Base-by-base conservation (phyloP, 352 stramenopile genomes). In the Phytophthora pini region DNA sequence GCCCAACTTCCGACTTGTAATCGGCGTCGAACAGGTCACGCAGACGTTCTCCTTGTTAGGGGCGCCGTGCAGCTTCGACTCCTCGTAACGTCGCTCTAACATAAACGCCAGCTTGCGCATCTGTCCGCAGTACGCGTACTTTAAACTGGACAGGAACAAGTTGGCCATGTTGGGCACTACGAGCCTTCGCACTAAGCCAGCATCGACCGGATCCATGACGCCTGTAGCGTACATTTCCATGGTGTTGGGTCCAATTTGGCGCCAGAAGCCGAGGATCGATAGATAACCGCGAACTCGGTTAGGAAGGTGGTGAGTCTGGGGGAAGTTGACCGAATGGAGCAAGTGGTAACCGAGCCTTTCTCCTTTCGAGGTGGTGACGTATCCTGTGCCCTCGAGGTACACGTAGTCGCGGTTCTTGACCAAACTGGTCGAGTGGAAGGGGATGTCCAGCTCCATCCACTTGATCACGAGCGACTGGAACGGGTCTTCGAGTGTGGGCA, bases 381-480 rank as follows among this genome's bases (percentile, higher is more conserved):
- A 50, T 68, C 0, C 65, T 29, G 59, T 70, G 5, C 47, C 59
- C 34, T 74, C 65, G 6, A 74, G 12, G 27, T 66, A 70, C 3
- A 70, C 53, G 36, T 65, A 66, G 54, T 74, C 65, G 27, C 53
- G 58, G 24, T 58, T 76, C 38, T 77, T 52, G 7, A 43, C 38
- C 5, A 43, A 20, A 20, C 36, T 61, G 5, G 56, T 70, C 17
- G 45, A 47, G 41, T 56, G 52, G 27, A 71, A 40, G 1, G 68
- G 62, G 22, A 76, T 59, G 41, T 76, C 68, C n/a, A 76, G 46
- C 11, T 43, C 62, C 43, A 69, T 61, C 72, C 68, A 80, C 52
- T 77, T 77, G 17, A 75, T 41, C 13, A 64, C 46, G 5, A 80
- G 34, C 10, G 65, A 75, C 27, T 51, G 58, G 47, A 75, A 72